These are phyloP conservation scores for Beauveria sp. DNA, from an alignment of 2,329 filamentous ascomycete genomes.

Conservation along the genomic window DNA sequence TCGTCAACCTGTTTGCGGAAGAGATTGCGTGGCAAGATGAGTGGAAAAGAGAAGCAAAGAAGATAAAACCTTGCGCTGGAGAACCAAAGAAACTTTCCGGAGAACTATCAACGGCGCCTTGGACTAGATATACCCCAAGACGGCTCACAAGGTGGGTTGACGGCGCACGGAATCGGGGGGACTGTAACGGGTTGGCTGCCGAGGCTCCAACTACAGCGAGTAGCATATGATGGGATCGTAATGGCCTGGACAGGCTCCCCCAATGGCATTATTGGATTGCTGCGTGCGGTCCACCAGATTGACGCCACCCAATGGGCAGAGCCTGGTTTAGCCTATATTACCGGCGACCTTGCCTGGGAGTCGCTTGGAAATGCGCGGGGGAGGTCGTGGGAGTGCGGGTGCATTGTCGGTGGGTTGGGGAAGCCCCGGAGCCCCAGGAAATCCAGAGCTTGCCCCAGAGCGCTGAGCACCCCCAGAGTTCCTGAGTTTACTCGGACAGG, in stretches of 20 bases:
- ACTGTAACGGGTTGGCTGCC: slow-evolving; percentile 9
- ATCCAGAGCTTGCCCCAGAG: not conserved
- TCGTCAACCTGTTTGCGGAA: not conserved
- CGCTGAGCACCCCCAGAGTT: not conserved
- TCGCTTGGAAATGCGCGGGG: slow-evolving; percentile 1
- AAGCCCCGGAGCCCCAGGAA: slow-evolving; percentile 6
- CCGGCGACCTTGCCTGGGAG: not conserved
- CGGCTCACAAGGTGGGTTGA: not conserved
- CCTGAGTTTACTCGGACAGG: not conserved
- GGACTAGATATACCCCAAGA: slow-evolving; percentile 8
- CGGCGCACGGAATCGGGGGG: slow-evolving; percentile 9
- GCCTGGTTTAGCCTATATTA: not conserved
- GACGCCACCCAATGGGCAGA: slow-evolving; percentile 5
- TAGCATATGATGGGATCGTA: slow-evolving; percentile 12
- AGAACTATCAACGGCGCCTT: not conserved
- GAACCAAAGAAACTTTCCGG: not conserved
- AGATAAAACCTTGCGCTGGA: not conserved
- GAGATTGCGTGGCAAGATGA: not conserved
- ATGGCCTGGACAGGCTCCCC: not conserved
- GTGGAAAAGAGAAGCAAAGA: not conserved
- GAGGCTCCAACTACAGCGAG: slow-evolving; percentile 7
- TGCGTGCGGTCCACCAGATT: slow-evolving; percentile 2
- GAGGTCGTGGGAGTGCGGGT: slow-evolving; percentile 8
- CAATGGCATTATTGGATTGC: not conserved
- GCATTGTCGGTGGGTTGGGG: slow-evolving; percentile 6